These are phyloP conservation scores for Coemansia sp. DNA, from an alignment of 192 early-diverging fungal genomes.

Conservation along the genomic window DNA sequence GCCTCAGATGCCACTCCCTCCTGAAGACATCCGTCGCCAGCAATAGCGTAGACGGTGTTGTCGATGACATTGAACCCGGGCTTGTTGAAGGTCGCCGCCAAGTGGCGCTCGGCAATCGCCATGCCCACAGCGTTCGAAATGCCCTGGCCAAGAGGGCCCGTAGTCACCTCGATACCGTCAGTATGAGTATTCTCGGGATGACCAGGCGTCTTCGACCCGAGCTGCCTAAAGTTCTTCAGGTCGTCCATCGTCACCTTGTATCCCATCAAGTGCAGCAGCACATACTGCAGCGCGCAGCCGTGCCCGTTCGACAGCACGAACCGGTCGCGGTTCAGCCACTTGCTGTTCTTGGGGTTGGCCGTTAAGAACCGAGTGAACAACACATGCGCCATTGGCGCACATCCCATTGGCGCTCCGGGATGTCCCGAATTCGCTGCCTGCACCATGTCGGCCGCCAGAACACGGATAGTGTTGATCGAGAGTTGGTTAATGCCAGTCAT, in stretches of 20 bases:
- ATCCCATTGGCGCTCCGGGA: conserved; percentile 98
- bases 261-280: conserved; percentile 85
- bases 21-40: conserved; percentile 97
- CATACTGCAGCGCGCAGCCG: conserved; percentile 93
- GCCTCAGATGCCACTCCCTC: conserved; percentile 96
- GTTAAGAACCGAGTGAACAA: conserved; percentile 86
- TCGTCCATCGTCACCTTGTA: conserved; percentile 90
- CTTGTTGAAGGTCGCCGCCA: conserved; percentile 90
- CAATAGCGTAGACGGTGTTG: conserved; percentile 83
- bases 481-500: conserved; percentile 56
- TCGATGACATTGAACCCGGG: conserved; percentile 85
- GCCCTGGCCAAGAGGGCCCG: conserved; percentile 95
- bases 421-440: conserved; percentile 92
- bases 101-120: conserved; percentile 85
- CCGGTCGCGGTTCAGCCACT: conserved; percentile 95
- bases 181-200: conserved; percentile 93
- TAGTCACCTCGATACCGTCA: conserved; percentile 94
- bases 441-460: conserved; percentile 86
- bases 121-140: conserved; percentile 93
- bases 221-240: conserved; percentile 87
- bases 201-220: conserved; percentile 87
- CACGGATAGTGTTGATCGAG: conserved; percentile 89
- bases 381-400: conserved; percentile 91
- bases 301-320: conserved; percentile 99
- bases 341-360: conserved; percentile 85